Evolutionary conservation across 2,329 filamentous ascomycete genomes (phyloP).

Genomic region (Penicillium sp.): DNA sequence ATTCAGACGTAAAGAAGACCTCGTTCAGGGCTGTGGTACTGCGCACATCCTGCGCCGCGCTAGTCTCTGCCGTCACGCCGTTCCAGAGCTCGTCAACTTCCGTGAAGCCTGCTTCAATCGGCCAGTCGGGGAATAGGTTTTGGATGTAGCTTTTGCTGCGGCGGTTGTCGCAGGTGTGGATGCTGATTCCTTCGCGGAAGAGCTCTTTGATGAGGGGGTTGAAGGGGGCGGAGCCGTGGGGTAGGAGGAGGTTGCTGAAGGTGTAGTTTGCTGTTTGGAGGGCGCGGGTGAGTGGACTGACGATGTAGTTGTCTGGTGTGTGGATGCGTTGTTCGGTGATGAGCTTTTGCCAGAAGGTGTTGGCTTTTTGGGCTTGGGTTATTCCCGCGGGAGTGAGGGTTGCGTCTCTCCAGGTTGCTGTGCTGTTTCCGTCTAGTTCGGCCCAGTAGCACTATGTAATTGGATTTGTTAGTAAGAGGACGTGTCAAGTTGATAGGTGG

Average conservation of each 20-base stretch:
- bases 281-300: conserved; percentile 60
- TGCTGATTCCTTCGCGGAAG: conserved; percentile 61
- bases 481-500: conserved; percentile 1
- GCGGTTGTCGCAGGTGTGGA: conserved; percentile 65
- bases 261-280: conserved; percentile 60
- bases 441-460: conserved; percentile 58
- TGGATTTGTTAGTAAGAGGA: background rate
- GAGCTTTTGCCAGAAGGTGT: conserved; percentile 55
- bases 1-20: conserved; percentile 46
- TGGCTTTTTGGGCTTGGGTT: conserved; percentile 51
- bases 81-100: conserved; percentile 61
- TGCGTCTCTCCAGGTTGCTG: conserved; percentile 61
- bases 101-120: conserved; percentile 57
- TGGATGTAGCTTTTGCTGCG: conserved; percentile 54
- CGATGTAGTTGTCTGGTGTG: conserved; percentile 59
- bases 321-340: conserved; percentile 54
- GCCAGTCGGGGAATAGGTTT: conserved; percentile 52
- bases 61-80: conserved; percentile 52
- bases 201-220: conserved; percentile 60
- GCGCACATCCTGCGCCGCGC: conserved; percentile 52
- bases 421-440: conserved; percentile 59
- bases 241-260: conserved; percentile 53
- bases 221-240: conserved; percentile 47
- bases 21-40: conserved; percentile 53
- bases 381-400: conserved; percentile 57